Evolutionary conservation across 352 stramenopile species (phyloP), one percentile per base, ranked within the genome.

Genomic region (Pythium dissotocum): DNA sequence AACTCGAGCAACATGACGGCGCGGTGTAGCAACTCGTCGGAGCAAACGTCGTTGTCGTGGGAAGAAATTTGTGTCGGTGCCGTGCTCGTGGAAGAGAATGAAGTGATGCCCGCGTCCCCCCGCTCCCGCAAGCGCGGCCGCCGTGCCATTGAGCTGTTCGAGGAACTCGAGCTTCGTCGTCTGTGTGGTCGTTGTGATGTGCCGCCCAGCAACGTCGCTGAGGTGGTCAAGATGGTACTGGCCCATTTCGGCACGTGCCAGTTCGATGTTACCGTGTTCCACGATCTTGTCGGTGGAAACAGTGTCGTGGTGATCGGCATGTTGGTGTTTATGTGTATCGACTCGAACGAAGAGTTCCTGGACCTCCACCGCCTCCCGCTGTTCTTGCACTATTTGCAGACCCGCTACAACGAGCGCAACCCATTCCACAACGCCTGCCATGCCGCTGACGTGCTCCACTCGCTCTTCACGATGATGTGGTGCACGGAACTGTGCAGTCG

Each of bases 351-450:
- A 26, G 75, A 89, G 42, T 77, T 82, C 13, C 58, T 94, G 52
- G 82, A 94, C 55, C 61, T 90, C 10, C 59, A 73, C 33, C 59
- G 75, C n/a, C 35, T 94, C 13, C 77, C 77, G 0, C 56, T 63
- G 30, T 90, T 91, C 51, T 56, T 91, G n/a, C 69, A 64, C 21
- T 70, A 90, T 70, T 78, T 94, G 60, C 78, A 94, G 66, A 74
- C 71, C 8, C 77, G 77, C 1, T 94, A 94, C 70, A 69, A 83
- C 58, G 62, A 74, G 33, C 77, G 76, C 48, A 92, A 91, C 70
- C 85, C 83, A 36, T 94, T 93, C 65, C 87, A 94, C 71, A 94
- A 94, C 35, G 87, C 85, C 8, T 84, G 80, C n/a, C 87, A 94
- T 56, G 87, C 83, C 0, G 83, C 87, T 0, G 87, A 94, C 57